Percentiles rank a stretch among this genome's conserved stretches.
Evolutionary conservation across 192 early-diverging fungal species (phyloP).

Genomic region (Rhizophagus clarus): DNA sequence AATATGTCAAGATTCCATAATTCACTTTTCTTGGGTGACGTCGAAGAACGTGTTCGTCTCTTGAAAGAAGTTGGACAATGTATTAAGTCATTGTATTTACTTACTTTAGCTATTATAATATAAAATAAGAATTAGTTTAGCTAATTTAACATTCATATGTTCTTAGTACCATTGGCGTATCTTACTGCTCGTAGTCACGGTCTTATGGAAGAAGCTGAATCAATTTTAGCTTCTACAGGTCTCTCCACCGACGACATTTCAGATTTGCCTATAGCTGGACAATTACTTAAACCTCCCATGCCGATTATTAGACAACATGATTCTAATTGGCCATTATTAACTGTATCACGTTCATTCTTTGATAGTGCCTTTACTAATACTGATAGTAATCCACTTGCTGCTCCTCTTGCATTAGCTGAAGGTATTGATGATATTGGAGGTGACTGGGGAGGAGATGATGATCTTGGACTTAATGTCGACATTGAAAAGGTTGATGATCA

Average conservation of each 20-base stretch:
- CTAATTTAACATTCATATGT: neutral
- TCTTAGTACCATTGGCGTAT: conserved; percentile 84
- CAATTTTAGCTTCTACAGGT: conserved; percentile 77
- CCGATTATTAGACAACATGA: conserved; percentile 76
- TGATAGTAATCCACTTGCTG: conserved; percentile 51
- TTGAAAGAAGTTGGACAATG: conserved; percentile 87
- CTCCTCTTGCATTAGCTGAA: conserved; percentile 58
- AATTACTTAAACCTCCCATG: conserved; percentile 67
- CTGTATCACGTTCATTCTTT: conserved; percentile 84
- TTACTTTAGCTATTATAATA: neutral
- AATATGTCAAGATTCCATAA: conserved; percentile 92
- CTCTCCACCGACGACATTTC: conserved; percentile 65
- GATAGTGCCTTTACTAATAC: conserved; percentile 68
- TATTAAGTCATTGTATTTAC: conserved; percentile 40
- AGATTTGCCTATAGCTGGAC: conserved; percentile 40
- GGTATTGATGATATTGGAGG: conserved; percentile 66
- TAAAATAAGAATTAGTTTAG: neutral
- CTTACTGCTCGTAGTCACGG: conserved; percentile 90
- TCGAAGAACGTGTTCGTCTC: conserved; percentile 85
- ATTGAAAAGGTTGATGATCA: conserved; percentile 43
- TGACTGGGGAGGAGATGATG: conserved; percentile 81
- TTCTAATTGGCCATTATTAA: conserved; percentile 91
- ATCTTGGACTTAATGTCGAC: conserved; percentile 58
- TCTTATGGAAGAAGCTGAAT: conserved; percentile 79
- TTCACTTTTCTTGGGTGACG: conserved; percentile 86